Base-by-base conservation (phyloP, 257 asterid species). In the Gynochthodes officinalis region DNA sequence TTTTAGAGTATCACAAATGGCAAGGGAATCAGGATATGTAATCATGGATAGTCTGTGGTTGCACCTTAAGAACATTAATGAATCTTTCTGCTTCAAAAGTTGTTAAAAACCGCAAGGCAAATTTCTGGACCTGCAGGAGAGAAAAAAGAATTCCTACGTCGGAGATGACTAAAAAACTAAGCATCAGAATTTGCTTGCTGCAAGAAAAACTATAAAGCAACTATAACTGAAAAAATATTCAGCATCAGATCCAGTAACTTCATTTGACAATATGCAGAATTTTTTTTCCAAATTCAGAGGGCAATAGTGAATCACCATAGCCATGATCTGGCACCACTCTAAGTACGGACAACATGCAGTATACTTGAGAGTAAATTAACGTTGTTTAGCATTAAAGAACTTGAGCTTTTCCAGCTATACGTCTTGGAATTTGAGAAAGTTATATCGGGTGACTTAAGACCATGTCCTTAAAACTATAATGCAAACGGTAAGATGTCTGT, bases 41-140 rank as follows among this genome's bases (percentile, higher is more conserved):
- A 69, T 57, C 33, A 64, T 40, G 48, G 54, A 53, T 32, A 40
- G 58, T 32, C n/a, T 39, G 40, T 50, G 15, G 73, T 59, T 61
- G 72, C 63, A 94, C 98, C 97, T 91, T 89, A 80, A 89, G 78
- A 72, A 76, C 57, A 73, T 58, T 63, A 80, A 88, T 87, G 82
- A 94, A 94, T 28, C 81, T 81, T 72, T 82, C 95, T 49, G 89
- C 78, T 73, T 89, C 96, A 61, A 55, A 23, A 68, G 59, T 30
- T 28, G 86, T 73, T 27, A 67, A 75, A 78, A 94, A 94, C 77
- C 85, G 80, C 81, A 94, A 57, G 63, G 82, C 89, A 67, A 94
- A 91, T 83, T 87, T 91, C 82, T 94, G 88, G 49, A 82, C 75
- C 98, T 94, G 96, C 77, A 77, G 66, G 64, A 71, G 69, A 66